Evolutionary conservation across 2,329 filamentous ascomycete species (phyloP).

Genomic region (Colletotrichum limetticola): DNA sequence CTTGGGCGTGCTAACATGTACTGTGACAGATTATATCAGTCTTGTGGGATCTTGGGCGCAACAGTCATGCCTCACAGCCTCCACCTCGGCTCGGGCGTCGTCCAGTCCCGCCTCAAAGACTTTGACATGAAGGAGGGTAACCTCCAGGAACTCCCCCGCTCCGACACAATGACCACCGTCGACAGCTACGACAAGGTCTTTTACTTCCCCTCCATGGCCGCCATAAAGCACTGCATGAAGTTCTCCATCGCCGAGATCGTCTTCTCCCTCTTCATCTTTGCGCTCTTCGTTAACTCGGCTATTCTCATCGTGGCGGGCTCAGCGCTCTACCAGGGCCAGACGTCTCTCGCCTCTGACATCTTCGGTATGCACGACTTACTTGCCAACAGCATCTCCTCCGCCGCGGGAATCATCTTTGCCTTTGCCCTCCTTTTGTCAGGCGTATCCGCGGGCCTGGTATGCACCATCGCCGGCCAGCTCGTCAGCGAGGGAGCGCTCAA

Average conservation of each 20-base stretch:
- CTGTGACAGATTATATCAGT: slow-evolving; percentile 64
- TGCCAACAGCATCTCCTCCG: slow-evolving; percentile 73
- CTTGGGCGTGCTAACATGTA: slow-evolving; percentile 30
- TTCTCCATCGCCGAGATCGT: slow-evolving; percentile 78
- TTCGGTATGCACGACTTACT: slow-evolving; percentile 85
- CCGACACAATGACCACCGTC: slow-evolving; percentile 43
- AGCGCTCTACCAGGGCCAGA: slow-evolving; percentile 72
- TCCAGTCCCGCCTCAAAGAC: slow-evolving; percentile 72
- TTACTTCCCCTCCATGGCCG: slow-evolving; percentile 77
- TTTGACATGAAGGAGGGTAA: slow-evolving; percentile 68
- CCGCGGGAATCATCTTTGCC: slow-evolving; percentile 85
- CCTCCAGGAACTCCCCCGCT: slow-evolving; percentile 44
- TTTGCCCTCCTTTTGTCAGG: slow-evolving; percentile 84
- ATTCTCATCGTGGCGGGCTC: slow-evolving; percentile 90
- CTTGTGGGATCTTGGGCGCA: slow-evolving; percentile 81
- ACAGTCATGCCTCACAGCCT: slow-evolving; percentile 81
- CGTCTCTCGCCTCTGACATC: slow-evolving; percentile 77
- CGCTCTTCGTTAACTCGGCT: slow-evolving; percentile 84
- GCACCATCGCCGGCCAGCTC: slow-evolving; percentile 91
- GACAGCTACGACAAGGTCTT: slow-evolving; percentile 59
- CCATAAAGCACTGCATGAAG: slow-evolving; percentile 80
- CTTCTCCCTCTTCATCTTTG: slow-evolving; percentile 82
- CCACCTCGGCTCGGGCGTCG: slow-evolving; percentile 75
- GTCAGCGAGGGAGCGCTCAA: slow-evolving; percentile 84
- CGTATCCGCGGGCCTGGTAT: slow-evolving; percentile 84